Base-by-base conservation (phyloP, 257 asterid genomes). In the Solanum neorickii region DNA sequence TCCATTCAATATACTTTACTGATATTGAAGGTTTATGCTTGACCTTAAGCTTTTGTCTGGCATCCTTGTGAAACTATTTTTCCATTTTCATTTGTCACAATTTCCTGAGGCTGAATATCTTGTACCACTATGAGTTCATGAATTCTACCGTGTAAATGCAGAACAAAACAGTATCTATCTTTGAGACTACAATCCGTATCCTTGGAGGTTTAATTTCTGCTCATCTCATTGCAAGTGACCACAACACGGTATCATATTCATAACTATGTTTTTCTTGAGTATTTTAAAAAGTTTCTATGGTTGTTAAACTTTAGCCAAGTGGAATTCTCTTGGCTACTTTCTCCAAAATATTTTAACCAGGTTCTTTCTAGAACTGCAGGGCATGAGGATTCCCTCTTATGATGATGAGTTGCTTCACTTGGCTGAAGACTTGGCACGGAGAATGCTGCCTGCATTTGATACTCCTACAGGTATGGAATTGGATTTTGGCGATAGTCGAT, bases 131-230 rank as follows among this genome's bases (percentile, higher is more conserved):
- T 56, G 74, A 52, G 73, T 52, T 56, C 20, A 23, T 88, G 87
- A 42, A 78, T 70, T 77, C 88, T 84, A 88, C 75, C 84, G 65
- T 52, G 78, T 77, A 76, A 87, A 88, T 91, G 92, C 99, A 97
- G 99, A 97, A 95, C 93, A 95, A 97, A 92, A 97, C 99, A 3
- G 99, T 97, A 60, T 97, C 99, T 62, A 92, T 97, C 89, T 97
- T 97, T 88, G 99, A 97, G 92, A 97, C 99, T 86, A 97, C 99
- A 18, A 97, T 97, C 85, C 94, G 99, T 87, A 88, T 97, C 90
- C 98, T 97, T 84, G 99, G 99, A 91, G 99, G 99, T 89, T 90
- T 97, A 89, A 94, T 97, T 59, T 95, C 99, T 92, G 99, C 99
- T 80, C 99, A 97, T 91, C 98, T 97, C 74, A 92, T 97, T 89